Base-by-base conservation (phyloP, 208 protist species). In the Trypanosomatidae sp. region DNA sequence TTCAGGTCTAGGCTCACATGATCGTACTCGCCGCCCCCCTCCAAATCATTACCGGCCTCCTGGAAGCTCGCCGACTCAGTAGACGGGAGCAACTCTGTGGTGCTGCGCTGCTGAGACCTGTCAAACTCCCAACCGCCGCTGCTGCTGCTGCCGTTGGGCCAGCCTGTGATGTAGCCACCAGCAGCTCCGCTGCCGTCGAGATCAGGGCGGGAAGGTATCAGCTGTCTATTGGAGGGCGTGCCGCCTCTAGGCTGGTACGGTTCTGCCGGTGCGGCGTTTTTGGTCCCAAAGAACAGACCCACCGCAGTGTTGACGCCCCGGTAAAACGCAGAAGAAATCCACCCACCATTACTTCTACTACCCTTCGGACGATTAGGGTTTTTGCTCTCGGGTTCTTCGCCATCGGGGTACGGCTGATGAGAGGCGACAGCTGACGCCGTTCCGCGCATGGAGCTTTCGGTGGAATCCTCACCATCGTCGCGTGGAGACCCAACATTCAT, bases 1-100 rank as follows among this genome's bases (percentile, higher is more conserved):
- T 84, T 82, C 36, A 96, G 80, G 71, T 94, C 83, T n/a, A 96
- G 76, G n/a, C 79, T 74, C 30, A 93, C 78, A 41, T 78, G 47
- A 39, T 86, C 66, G 65, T 76, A 66, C 13, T 81, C 69, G 47
- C 52, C 53, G 5, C 62, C 55, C 49, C 65, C 64, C 47, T 36
- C 62, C 59, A 69, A 6, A 15, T 47, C 68, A 62, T 36, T 59
- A 22, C 50, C 44, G 17, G 19, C 69, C 15, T 75, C 76, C 65
- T 12, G 46, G 44, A 28, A 1, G 53, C 53, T 80, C 19, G 47
- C 52, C 47, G 76, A 72, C 58, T 75, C 76, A 36, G 69, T 75
- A 30, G 67, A 50, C 36, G 41, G 68, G 0, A 0, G 39, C 41
- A 28, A 62, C 36, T 70, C 76, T 22, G 52, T 66, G 0, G 55